phyloP scores from a whole-genome alignment of 2,329 filamentous ascomycete species.

The Sodiomyces alkalinus region DNA sequence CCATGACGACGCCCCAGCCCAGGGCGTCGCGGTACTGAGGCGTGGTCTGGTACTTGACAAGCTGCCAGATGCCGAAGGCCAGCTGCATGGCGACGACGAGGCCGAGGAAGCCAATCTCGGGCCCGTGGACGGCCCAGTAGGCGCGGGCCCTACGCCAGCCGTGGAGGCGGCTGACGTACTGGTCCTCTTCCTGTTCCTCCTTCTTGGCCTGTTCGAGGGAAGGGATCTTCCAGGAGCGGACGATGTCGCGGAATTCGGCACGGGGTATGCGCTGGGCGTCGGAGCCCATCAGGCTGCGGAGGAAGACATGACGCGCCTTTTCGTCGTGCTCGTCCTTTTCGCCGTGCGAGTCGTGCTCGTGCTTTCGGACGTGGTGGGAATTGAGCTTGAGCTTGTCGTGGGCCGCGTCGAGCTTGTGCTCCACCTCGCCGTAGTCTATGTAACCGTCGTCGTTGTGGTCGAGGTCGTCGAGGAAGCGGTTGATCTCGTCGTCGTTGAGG shows the following conservation, averaged over 20 bases:
- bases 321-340: constrained; percentile 16
- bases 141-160: constrained; percentile 29
- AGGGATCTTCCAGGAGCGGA: constrained; percentile 30
- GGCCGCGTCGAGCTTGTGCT: constrained; percentile 35
- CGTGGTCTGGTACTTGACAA: constrained; percentile 33
- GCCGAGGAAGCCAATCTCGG: constrained; percentile 31
- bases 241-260: constrained; percentile 27
- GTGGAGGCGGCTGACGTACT: constrained; percentile 28
- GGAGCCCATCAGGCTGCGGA: constrained; percentile 31
- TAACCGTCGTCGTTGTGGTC: constrained; percentile 34
- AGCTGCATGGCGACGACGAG: constrained; percentile 31
- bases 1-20: constrained; percentile 39
- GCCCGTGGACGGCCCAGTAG: constrained; percentile 40
- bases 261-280: constrained; percentile 25
- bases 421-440: constrained; percentile 36
- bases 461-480: constrained; percentile 34
- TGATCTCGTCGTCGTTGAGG: constrained; percentile 32
- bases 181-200: constrained; percentile 27
- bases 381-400: constrained; percentile 32
- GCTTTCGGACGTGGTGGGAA: constrained; percentile 27
- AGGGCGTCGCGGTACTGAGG: constrained; percentile 30
- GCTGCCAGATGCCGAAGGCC: constrained; percentile 38
- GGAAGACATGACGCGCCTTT: constrained; percentile 31
- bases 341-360: constrained; percentile 11
- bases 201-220: constrained; percentile 30